Base-by-base conservation (phyloP, 2,329 filamentous ascomycete species). In the Podosphaera leucotricha region DNA sequence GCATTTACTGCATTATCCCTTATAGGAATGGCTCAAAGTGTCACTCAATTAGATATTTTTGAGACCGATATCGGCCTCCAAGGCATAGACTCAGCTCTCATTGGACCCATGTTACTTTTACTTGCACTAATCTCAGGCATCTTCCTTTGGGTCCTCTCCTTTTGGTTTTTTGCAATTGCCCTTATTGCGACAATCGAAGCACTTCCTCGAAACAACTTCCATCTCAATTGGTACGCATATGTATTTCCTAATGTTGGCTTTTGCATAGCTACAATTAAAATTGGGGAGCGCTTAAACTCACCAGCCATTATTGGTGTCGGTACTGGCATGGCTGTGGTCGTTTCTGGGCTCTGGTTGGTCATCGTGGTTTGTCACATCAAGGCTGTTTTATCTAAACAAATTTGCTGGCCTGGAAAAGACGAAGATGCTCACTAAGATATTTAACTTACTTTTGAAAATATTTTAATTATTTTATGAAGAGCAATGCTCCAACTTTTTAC, bases 1-100 rank as follows among this genome's bases (percentile, higher is more conserved):
- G 69, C 75, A 1, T 83, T 81, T 62, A 83, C 78, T 0, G 73
- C 72, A 1, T 62, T 82, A 13, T 77, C 78, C 0, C 64, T 82
- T 36, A 70, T 83, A 33, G 77, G 77, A 41, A 77, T 82, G 68
- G 67, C 76, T 0, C 64, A 68, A 39, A 66, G 66, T 7, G 57
- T 75, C 0, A 62, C 52, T 0, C 50, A 56, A 30, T 15, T 36
- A 2, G 24, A 36, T 5, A 50, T 55, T 20, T 54, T 51, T 45
- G 50, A 48, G 13, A 44, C 46, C 6, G 49, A 50, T 43, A 51
- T 48, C 10, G 55, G 50, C 15, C 54, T 55, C 46, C 54, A 49
- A 6, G 54, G 50, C 2, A 53, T 72, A 21, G 59, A 63, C 15
- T 50, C 51, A 2, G 44, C 44, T 35, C 44, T 52, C 20, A 55